Evolutionary conservation across 129 eudicot genomes (phyloP), one percentile per base, ranked within the genome.

Genomic region (Artemisia tridentata): DNA sequence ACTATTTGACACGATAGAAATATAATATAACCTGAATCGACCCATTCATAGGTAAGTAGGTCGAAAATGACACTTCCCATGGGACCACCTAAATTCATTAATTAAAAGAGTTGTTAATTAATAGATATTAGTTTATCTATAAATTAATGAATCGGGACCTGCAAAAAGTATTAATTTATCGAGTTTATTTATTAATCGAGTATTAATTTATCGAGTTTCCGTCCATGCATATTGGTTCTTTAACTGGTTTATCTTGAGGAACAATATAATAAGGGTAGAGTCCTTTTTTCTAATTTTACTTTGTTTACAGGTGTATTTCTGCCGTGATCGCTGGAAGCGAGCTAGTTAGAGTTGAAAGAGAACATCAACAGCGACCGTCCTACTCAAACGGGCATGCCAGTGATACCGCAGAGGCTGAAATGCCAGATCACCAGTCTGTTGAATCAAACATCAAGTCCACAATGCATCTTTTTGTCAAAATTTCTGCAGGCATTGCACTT

Each of bases 281-380:
- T 63, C 2, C 45, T 38, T 38, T 38, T 27, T 60, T 65, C 5
- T 66, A 38, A 64, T 53, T 29, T 38, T 59, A 46, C 31, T 57
- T 73, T 59, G 43, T 65, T 63, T 75, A 57, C 83, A 95, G 99
- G 84, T 95, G 99, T 77, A 90, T 95, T 63, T 80, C 86, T 81
- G 90, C 96, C 53, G 97, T 95, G 65, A 86, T 95, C 50, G 99
- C 93, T 49, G 99, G 97, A 65, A 90, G 95, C 79, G 99, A 90
- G 77, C 79, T 75, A 65, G 97, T 90, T 58, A 84, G 97, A 75
- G 75, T 84, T 68, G 93, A 88, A 86, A 88, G 92, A 71, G 97
- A 90, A 75, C 74, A 87, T 79, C 84, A 81, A 69, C 90, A 71
- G 45, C 84, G 81, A 31, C 86, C 41, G 52, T 67, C 72, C 17